Evolutionary conservation across 2,329 filamentous ascomycete species (phyloP), one percentile per base, ranked within the genome.

Genomic region (Aspergillus terreus): DNA sequence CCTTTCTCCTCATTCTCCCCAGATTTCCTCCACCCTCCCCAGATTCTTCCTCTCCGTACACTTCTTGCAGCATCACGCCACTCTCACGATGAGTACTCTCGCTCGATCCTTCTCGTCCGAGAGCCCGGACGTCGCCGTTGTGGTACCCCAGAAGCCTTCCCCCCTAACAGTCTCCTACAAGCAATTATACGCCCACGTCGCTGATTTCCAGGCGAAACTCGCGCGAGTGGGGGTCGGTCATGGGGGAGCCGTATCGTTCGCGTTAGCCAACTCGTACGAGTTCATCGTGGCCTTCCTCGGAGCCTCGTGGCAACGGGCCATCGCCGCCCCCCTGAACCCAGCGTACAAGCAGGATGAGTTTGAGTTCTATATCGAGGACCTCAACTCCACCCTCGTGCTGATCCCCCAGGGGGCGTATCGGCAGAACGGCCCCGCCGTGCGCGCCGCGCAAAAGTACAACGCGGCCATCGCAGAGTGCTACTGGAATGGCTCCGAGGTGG

Each of bases 321-420:
- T 94, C 60, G 90, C 90, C 6, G 90, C 90, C 3, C 90, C 90
- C n/a, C 76, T 95, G 58, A 95, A 95, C 71, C 84, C 90, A 38
- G 86, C 85, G 42, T 95, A 95, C 77, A 95, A 92, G 76, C 88
- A 94, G 72, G 85, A 85, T 51, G 90, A 95, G 71, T 94, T 92
- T 68, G 90, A 94, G 69, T 95, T 95, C 73, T 95, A 94, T 72
- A 92, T 95, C 64, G 86, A 91, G 58, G 90, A 95, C 67, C 78
- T 95, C 61, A 88, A 85, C 66, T 92, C 90, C 4, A 86, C 86
- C 32, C 76, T 95, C 53, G 82, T 90, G 30, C 77, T 95, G 33
- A 86, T 95, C 9, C 89, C 90, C 11, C 78, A 78, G 60, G 89
- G 88, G 14, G 82, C 85, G 12, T 88, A 83, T 62, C 76, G 78